Base-by-base conservation (phyloP, 495 filamentous ascomycete species). In the Patellaria atrata region DNA sequence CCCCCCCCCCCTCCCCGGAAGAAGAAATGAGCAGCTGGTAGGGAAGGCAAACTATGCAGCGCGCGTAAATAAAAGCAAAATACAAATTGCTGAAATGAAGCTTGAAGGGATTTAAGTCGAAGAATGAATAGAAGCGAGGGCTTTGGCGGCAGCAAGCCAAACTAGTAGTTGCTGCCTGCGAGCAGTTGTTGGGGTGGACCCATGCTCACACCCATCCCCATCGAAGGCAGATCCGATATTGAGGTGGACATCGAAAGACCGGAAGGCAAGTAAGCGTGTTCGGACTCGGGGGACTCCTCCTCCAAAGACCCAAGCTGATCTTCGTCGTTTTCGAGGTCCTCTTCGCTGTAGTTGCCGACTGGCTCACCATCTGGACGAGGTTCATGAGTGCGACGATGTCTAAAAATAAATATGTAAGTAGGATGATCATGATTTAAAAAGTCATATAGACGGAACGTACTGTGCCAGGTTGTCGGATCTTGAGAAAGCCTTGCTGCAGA, bases 401-500 rank as follows among this genome's bases (percentile, higher is more conserved):
- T 92, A 51, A 25, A 52, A 44, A 16, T 26, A 49, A 50, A 23
- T 36, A 26, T 32, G 28, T 42, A 17, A 52, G 40, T 27, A 42
- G 39, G 33, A 45, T 40, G 41, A 16, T 28, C 40, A 32, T 20
- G n/a, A 34, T 40, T 24, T 45, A 43, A 44, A 38, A 34, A 20
- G 32, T 28, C 22, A 39, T 27, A 31, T 26, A 21, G n/a, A 38
- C 26, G 30, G 36, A 41, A 55, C 82, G 70, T 79, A 92, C 79
- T 97, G 89, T 56, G 89, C 89, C 56, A 97, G 76, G 57, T 97
- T 97, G 64, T 97, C 89, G 48, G 85, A 94, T 52, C 89, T 73
- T 29, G 89, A 94, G 60, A 97, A 97, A 29, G 87, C 89, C 62
- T 96, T 96, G 70, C 77, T 92, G 73, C 89, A 97, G 57, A 91